Percentiles rank a stretch among this genome's conserved stretches.
Evolutionary conservation across 305 asterid genomes (phyloP).

Genomic region (Caryopteris hybrid): DNA sequence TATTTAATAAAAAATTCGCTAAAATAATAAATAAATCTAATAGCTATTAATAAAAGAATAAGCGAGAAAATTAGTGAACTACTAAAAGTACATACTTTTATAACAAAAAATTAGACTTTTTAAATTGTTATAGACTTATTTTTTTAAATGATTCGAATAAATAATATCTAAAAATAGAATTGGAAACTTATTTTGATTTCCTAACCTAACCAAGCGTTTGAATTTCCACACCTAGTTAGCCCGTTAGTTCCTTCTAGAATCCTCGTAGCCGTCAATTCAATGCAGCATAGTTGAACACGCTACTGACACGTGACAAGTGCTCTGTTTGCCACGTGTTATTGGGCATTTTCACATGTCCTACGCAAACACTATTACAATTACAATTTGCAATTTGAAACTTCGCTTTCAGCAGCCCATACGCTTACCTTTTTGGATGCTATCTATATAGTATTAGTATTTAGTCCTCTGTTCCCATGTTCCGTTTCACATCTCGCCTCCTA

Average conservation of each 20-base stretch:
- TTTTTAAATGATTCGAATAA: too few relatives aligned
- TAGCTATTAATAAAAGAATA: too few relatives aligned
- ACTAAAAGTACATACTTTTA: too few relatives aligned
- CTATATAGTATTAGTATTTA: neutral
- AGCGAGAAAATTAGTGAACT: too few relatives aligned
- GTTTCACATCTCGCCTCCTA: constrained; percentile 14
- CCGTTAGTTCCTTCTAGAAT: constrained; percentile 12
- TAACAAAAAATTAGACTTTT: too few relatives aligned
- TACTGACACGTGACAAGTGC: neutral
- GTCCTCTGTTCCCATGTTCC: constrained; percentile 8
- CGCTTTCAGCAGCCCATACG: neutral
- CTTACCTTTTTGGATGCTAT: neutral
- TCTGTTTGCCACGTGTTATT: neutral
- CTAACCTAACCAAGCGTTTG: too few relatives aligned
- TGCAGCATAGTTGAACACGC: neutral
- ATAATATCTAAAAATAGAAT: too few relatives aligned
- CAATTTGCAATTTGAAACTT: neutral
- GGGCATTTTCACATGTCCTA: neutral
- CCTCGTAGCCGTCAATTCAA: neutral
- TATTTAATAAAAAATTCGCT: too few relatives aligned
- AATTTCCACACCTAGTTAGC: too few relatives aligned
- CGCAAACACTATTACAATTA: neutral
- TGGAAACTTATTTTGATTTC: too few relatives aligned
- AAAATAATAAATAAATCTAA: too few relatives aligned
- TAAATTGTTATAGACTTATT: too few relatives aligned